Evolutionary conservation across 192 early-diverging fungal species (phyloP), one percentile per base, ranked within the genome.

Genomic region (Podila epicladia): DNA sequence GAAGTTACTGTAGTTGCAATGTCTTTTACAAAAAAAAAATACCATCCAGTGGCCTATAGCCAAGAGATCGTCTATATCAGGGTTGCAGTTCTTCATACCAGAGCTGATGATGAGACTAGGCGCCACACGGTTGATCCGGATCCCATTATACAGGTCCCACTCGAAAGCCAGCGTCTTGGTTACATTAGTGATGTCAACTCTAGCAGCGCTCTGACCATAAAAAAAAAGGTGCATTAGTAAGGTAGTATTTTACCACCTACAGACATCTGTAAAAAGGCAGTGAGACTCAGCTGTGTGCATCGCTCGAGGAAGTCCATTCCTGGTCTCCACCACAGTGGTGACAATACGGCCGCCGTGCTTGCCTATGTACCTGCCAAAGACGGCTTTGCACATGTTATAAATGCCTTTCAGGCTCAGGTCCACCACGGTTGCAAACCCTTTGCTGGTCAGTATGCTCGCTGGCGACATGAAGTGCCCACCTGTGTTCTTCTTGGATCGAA

Each of bases 291-390:
- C 73, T 6, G 65, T 67, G 13, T 74, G 73, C 48, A 74, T 58
- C 17, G 64, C 64, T 3, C 65, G 24, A 5, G 73, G 73, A 28
- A 74, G 50, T 12, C 73, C 73, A 31, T 74, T 74, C 26, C 65
- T 35, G 50, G 49, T 62, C 3, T 75, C 73, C 28, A 62, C 66
- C 3, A 69, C 62, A 26, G 69, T 69, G 5, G 50, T 75, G 24
- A 75, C 73, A n/a, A 69, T 69, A 4, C 49, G 59, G 17, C 73
- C 66, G 20, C 73, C 73, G 48, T 75, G 73, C 15, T 75, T 62
- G n/a, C 65, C 61, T 67, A 69, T 69, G 31, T 75, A 75, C 2
- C 57, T 41, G 22, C 70, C 74, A 57, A 70, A 76, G 2, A 63
- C 67, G 0, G 67, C 62, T 19, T 76, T 70, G 45, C 67, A 70